Evolutionary conservation across 257 asterid species (phyloP).

Genomic region (Ajuga chamaepitys): DNA sequence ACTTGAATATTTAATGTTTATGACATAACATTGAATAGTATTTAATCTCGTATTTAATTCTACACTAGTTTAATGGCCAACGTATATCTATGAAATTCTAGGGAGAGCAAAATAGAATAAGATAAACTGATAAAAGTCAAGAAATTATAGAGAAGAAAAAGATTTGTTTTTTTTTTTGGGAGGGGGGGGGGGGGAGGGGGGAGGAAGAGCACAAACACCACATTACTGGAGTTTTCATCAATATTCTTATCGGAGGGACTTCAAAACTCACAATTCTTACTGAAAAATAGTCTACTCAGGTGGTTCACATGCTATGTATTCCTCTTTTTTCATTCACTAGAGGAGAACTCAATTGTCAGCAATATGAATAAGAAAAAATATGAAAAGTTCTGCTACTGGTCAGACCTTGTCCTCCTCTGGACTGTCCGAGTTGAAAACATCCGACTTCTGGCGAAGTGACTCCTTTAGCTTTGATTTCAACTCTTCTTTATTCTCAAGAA

Average conservation of each 20-base stretch:
- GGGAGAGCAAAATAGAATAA: too few species aligned
- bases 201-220: too few species aligned
- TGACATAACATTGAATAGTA: too few species aligned
- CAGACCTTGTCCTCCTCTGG: conserved; percentile 85
- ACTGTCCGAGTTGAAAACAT: conserved; percentile 61
- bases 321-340: not conserved
- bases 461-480: conserved; percentile 70
- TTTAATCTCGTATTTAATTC: too few species aligned
- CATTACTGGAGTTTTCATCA: not conserved
- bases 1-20: too few species aligned
- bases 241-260: not conserved
- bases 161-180: too few species aligned
- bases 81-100: too few species aligned
- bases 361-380: not conserved
- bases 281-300: not conserved
- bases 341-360: not conserved
- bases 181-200: too few species aligned
- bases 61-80: too few species aligned
- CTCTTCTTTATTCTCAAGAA: conserved; percentile 69
- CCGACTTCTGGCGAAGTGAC: conserved; percentile 73
- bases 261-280: not conserved
- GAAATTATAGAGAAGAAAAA: too few species aligned
- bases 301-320: not conserved
- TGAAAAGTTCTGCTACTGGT: not conserved
- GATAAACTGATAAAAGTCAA: too few species aligned